Base-by-base conservation (phyloP, 257 asterid species). In the Lantana camara region DNA sequence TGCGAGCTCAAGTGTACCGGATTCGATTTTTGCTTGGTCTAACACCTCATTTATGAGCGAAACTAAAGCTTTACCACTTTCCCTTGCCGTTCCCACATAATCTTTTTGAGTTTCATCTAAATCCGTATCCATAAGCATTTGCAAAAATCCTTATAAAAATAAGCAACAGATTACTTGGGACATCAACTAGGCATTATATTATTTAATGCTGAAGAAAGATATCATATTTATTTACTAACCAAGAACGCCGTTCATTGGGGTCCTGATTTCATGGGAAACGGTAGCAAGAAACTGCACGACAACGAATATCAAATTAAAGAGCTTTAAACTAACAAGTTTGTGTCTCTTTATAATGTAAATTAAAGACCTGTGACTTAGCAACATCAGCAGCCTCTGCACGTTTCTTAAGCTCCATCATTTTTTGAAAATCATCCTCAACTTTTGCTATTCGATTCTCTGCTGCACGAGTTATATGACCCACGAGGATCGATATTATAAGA, bases 221-320 rank as follows among this genome's bases (percentile, higher is more conserved):
- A 41, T 17, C 40, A 35, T n/a, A 57, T 21, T 52, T 45, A 22
- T 47, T 52, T 53, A 74, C 97, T 57, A 55, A 94, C 99, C 99
- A 53, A 94, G 88, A 74, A 94, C 97, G 48, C 99, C 99, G 30
- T 88, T 94, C 99, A 94, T 94, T 9, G 99, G 99, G 74, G 99
- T 94, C 80, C 99, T 83, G 90, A 94, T 94, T 78, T 94, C 99
- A 72, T 94, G 99, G 16, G 99, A 94, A 76, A 94, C 96, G 0
- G 99, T 94, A 46, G 99, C 97, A 52, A 94, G 97, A 80, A 94
- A 94, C 99, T 94, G 82, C 84, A 86, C n/a, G 41, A 60, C 17
- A 63, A 59, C 63, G 52, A 67, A 71, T 64, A 34, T 58, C 38
- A 63, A 32, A 7, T 35, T 65, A 29, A 72, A 58, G 71, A 53